phyloP scores from a whole-genome alignment of 2,329 filamentous ascomycete species.

The Sordariomycetes sp. region DNA sequence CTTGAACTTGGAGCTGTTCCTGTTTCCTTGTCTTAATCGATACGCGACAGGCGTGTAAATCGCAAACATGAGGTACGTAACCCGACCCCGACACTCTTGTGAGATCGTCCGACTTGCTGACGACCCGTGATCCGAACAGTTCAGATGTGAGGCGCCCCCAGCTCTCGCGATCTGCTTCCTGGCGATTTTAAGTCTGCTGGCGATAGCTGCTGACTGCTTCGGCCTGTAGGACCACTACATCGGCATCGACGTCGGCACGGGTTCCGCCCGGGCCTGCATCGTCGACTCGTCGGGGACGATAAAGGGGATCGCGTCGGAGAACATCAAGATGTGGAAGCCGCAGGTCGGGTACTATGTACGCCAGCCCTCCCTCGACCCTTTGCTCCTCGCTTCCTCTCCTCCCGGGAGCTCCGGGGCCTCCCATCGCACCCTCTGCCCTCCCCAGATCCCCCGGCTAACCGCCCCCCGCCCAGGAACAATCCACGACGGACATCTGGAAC shows the following conservation, averaged over 20 bases:
- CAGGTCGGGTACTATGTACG: conserved; percentile 59
- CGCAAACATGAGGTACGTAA: not conserved
- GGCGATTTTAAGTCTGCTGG: too few species aligned
- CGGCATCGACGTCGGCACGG: conserved; percentile 92
- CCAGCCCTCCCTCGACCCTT: not conserved
- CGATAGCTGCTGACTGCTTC: not conserved
- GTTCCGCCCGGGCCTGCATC: conserved; percentile 88
- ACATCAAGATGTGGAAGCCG: conserved; percentile 72
- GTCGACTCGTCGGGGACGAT: conserved; percentile 90
- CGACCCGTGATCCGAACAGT: not conserved
- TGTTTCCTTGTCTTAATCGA: not conserved
- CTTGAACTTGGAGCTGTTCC: too few species aligned
- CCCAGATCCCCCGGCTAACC: not conserved
- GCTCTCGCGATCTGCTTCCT: too few species aligned
- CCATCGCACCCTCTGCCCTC: too few species aligned
- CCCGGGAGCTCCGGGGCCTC: too few species aligned
- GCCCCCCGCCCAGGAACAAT: conserved; percentile 68
- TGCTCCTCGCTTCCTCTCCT: not conserved
- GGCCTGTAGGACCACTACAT: conserved; percentile 49
- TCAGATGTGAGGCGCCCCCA: not conserved
- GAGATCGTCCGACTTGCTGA: not conserved
- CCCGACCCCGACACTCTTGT: not conserved
- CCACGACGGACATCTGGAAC: conserved; percentile 90
- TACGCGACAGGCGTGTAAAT: not conserved
- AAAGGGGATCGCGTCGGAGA: conserved; percentile 56